A percentile compares a stretch with the other conserved stretches of the same genome.
These are phyloP conservation scores for Silene noctiflora DNA, from an alignment of 179 eudicot genomes.

Conservation along the genomic window DNA sequence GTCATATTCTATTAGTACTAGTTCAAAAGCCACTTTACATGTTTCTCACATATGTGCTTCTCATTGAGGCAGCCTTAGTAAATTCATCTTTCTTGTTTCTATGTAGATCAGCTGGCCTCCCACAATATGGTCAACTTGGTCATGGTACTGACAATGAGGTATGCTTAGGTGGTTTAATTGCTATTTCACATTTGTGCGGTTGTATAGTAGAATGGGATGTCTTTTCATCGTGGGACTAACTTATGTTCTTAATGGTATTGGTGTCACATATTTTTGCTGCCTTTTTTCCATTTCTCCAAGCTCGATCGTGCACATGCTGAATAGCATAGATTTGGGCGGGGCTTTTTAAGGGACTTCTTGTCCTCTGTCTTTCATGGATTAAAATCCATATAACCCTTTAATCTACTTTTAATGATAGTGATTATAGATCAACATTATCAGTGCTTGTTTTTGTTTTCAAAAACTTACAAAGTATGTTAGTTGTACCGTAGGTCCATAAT, in stretches of 20 bases:
- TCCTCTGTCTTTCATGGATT: neutral
- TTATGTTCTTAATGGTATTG: neutral
- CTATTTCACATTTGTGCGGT: neutral
- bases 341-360: neutral
- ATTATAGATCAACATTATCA: neutral
- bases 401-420: neutral
- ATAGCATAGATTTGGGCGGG: neutral
- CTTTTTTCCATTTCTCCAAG: too few species aligned
- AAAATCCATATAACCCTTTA: neutral
- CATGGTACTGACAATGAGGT: conserved; percentile 99
- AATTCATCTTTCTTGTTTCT: conserved; percentile 15
- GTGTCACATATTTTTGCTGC: neutral
- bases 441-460: neutral
- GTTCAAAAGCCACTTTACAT: conserved; percentile 10
- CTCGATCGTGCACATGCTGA: too few species aligned
- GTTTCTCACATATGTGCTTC: conserved; percentile 10
- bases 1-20: conserved; percentile 8
- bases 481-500: neutral
- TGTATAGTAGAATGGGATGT: neutral
- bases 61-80: neutral
- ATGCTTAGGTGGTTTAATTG: conserved; percentile 5
- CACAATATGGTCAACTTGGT: conserved; percentile 98
- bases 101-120: conserved; percentile 91
- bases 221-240: neutral
- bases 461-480: neutral